A percentile compares a stretch with the other conserved stretches of the same genome.
Evolutionary conservation across 2,329 filamentous ascomycete genomes (phyloP).

Genomic region (Acrodontium crateriforme): DNA sequence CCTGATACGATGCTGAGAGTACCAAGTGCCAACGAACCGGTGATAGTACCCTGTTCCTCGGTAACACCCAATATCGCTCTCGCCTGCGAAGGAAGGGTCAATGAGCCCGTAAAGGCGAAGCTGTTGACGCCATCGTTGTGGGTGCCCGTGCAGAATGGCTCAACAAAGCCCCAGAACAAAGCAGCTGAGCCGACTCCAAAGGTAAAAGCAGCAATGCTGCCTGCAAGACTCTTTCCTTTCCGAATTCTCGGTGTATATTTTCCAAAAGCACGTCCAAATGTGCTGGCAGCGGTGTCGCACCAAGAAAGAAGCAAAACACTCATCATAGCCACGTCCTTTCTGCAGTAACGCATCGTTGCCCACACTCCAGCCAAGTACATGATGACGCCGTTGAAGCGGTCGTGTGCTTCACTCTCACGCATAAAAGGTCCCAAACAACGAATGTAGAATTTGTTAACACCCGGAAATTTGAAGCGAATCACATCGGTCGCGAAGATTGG

Average conservation of each 20-base stretch:
- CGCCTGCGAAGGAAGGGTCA: slow-evolving; percentile 53
- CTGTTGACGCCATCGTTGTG: slow-evolving; percentile 34
- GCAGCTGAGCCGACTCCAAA: slow-evolving; percentile 72
- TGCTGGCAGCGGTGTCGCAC: slow-evolving; percentile 96
- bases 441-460: slow-evolving; percentile 81
- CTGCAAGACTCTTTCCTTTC: slow-evolving; percentile 80
- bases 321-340: slow-evolving; percentile 86
- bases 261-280: slow-evolving; percentile 81
- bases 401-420: slow-evolving; percentile 81
- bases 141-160: slow-evolving; percentile 35
- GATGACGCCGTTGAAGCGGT: slow-evolving; percentile 91
- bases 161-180: slow-evolving; percentile 79
- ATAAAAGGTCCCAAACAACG: slow-evolving; percentile 75
- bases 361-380: slow-evolving; percentile 90
- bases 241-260: slow-evolving; percentile 76
- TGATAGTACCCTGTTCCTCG: slow-evolving; percentile 45
- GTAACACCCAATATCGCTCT: slow-evolving; percentile 49
- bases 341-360: slow-evolving; percentile 71
- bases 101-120: slow-evolving; percentile 68
- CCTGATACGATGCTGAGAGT: slow-evolving; percentile 78
- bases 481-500: slow-evolving; percentile 75
- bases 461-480: slow-evolving; percentile 66
- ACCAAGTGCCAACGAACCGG: slow-evolving; percentile 59
- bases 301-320: slow-evolving; percentile 82
- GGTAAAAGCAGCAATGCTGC: slow-evolving; percentile 68